Evolutionary conservation across 345 rosid genomes (phyloP), one percentile per base, ranked within the genome.

Genomic region (Eucalyptus pauciflora): DNA sequence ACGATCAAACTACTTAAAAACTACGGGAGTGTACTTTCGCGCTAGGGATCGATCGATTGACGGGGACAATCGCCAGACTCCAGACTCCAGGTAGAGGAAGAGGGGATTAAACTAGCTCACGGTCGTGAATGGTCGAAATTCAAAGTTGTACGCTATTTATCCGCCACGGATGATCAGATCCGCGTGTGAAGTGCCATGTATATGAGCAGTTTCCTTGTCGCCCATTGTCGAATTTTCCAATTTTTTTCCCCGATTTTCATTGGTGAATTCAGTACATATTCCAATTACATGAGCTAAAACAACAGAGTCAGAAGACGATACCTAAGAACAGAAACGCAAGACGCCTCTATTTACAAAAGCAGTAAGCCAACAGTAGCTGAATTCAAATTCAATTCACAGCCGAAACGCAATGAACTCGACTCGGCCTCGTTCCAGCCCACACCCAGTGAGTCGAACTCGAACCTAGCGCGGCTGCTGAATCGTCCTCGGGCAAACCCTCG

Each of bases 381-480:
- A 41, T 20, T 76, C 85, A 37, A 76, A 76, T 76, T 76, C 85
- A 43, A 76, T 76, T 76, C 85, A 76, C 85, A 6, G 29, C 48
- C 15, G 3, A 76, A 37, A 76, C 85, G 48, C 27, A 76, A 22
- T 41, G 85, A 76, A 43, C 85, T 37, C 83, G 27, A 49, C 87
- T 80, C 90, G 62, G n/a, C 52, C 67, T 31, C 1, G 48, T 71
- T 52, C 58, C 58, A 52, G 33, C 3, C 50, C 46, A 45, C 25
- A 50, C 86, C 37, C 76, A 64, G 85, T 11, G 85, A 41, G 85
- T 41, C 64, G 67, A 83, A 41, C 87, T 41, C 64, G 67, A 83
- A 41, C 87, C 93, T 92, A 93, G 91, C 94, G 87, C 37, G 96
- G 97, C 89, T 95, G 97, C 90, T 95, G 95, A 91, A 95, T 95